phyloP scores from a whole-genome alignment of 2,329 filamentous ascomycete species.

The Lecanicillium sp. region DNA sequence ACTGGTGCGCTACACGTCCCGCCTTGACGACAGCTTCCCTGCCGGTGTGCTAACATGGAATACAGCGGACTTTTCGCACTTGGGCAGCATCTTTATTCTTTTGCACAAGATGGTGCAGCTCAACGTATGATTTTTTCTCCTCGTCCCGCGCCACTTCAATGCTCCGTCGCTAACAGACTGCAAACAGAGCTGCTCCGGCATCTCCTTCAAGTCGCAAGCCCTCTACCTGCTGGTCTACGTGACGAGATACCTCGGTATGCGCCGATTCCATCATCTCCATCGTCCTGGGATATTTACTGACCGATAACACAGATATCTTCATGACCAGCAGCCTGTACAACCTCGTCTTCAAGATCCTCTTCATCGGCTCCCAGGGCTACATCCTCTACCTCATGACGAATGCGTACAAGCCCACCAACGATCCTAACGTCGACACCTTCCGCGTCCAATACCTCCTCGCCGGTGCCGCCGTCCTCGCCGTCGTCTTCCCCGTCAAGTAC shows the following conservation, averaged over 20 bases:
- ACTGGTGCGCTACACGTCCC: constrained; percentile 37
- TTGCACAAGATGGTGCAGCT: constrained; percentile 94
- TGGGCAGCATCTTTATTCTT: constrained; percentile 88
- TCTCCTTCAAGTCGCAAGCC: constrained; percentile 98
- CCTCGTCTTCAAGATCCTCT: constrained; percentile 90
- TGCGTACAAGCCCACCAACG: constrained; percentile 94
- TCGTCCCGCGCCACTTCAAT: background rate
- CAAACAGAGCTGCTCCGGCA: constrained; percentile 96
- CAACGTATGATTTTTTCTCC: constrained; percentile 55
- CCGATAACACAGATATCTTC: constrained; percentile 63
- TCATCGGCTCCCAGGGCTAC: constrained; percentile 85
- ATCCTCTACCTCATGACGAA: constrained; percentile 98
- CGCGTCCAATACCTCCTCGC: constrained; percentile 90
- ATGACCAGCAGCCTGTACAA: constrained; percentile 84
- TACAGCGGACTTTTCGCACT: constrained; percentile 88
- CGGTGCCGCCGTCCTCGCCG: constrained; percentile 68
- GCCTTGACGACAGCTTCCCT: constrained; percentile 8
- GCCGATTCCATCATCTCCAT: constrained; percentile 12
- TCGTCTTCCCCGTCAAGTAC: constrained; percentile 84
- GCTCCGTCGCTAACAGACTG: constrained; percentile 19
- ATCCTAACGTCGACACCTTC: constrained; percentile 95
- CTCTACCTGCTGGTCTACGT: constrained; percentile 92
- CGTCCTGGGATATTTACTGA: background rate
- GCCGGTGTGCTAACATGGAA: constrained; percentile 18
- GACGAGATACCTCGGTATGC: constrained; percentile 78